Conservation (phyloP, 2,329 filamentous ascomycete species). For the Paraphaeosphaeria sporulosa region DNA sequence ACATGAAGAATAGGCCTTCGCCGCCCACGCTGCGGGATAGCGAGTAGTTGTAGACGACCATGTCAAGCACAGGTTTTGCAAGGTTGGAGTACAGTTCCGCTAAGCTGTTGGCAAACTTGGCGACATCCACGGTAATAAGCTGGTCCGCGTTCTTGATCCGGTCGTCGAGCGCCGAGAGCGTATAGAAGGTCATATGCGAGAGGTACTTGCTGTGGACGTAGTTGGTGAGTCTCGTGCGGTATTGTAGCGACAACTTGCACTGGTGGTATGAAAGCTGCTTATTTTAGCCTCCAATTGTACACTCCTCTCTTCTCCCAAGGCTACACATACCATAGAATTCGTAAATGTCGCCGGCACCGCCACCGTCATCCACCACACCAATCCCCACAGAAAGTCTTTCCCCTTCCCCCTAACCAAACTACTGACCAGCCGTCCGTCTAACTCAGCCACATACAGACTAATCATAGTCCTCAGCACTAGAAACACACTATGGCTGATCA, state of each 20-base stretch:
- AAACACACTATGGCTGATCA: constrained; percentile 93
- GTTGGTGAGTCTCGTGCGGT: constrained; percentile 91
- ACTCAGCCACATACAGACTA: constrained; percentile 92
- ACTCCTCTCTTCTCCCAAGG: background rate
- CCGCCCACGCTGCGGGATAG: constrained; percentile 94
- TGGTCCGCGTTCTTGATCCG: constrained; percentile 99
- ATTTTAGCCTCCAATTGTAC: constrained; percentile 25
- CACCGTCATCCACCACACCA: constrained; percentile 99
- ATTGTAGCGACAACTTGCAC: constrained; percentile 90
- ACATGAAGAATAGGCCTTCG: constrained; percentile 95
- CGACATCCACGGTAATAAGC: constrained; percentile 94
- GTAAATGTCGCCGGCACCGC: constrained; percentile 96
- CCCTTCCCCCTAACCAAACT: constrained; percentile 90
- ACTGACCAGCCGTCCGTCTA: constrained; percentile 93
- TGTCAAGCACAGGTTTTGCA: constrained; percentile 92
- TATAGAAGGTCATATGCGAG: constrained; percentile 97
- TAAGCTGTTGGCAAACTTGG: constrained; percentile 93
- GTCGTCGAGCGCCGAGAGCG: constrained; percentile 92
- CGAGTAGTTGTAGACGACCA: constrained; percentile 96
- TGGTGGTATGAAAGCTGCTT: constrained; percentile 90
- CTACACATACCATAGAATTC: constrained; percentile 85
- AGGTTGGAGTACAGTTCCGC: constrained; percentile 96
- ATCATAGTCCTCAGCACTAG: constrained; percentile 89
- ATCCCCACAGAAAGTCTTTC: constrained; percentile 83
- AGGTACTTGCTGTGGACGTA: constrained; percentile 95